Percentiles rank a stretch among this genome's conserved stretches.
These are phyloP conservation scores for Cyberlindnera subsufficiens DNA, from an alignment of 805 yeast species.

Conservation along the genomic window DNA sequence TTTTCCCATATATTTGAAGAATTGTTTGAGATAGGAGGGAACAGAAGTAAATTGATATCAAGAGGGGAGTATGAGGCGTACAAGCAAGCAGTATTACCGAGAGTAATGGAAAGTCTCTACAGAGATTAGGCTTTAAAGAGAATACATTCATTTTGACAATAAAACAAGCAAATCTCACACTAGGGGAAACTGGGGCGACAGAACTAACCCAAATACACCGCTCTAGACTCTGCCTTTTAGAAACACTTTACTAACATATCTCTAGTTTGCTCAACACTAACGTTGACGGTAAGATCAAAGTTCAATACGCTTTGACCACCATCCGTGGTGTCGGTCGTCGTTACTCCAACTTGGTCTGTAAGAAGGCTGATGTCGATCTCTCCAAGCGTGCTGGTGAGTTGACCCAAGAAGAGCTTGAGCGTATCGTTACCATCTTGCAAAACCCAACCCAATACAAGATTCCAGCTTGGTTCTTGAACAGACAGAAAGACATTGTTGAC, in stretches of 20 bases:
- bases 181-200: neutral
- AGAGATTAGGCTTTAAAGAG: no score
- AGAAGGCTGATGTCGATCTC: slow-evolving; percentile 99
- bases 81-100: no score
- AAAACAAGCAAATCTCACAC: neutral
- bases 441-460: slow-evolving; percentile 99
- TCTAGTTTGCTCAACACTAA: slow-evolving; percentile 97
- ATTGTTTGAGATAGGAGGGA: no score
- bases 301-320: slow-evolving; percentile 99
- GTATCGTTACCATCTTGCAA: slow-evolving; percentile 99
- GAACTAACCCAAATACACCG: neutral
- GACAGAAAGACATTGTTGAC: slow-evolving; percentile 97
- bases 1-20: no score
- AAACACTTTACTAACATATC: slow-evolving; percentile 30
- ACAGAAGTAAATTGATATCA: neutral
- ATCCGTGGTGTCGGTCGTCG: slow-evolving; percentile 99
- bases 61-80: neutral
- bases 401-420: slow-evolving; percentile 99
- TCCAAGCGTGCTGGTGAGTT: slow-evolving; percentile 99
- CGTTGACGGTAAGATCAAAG: slow-evolving; percentile 99
- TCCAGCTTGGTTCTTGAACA: slow-evolving; percentile 99
- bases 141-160: no score
- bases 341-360: slow-evolving; percentile 99
- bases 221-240: neutral
- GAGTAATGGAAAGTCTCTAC: no score